These are phyloP conservation scores for Pseudoperonospora humuli DNA, from an alignment of 352 stramenopile species.

Conservation along the genomic window DNA sequence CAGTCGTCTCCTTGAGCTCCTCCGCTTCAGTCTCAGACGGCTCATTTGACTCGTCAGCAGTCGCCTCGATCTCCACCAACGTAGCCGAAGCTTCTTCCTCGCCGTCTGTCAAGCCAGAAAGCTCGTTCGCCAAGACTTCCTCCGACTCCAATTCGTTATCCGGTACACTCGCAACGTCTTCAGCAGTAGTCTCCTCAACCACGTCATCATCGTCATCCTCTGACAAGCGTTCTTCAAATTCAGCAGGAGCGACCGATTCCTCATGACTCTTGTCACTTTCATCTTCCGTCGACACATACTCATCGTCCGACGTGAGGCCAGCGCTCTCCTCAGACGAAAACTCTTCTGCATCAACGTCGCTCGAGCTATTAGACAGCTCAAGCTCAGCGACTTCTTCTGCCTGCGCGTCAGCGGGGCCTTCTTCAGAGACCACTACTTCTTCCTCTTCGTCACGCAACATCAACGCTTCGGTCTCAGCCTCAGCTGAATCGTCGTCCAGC, in stretches of 20 bases:
- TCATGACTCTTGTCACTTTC: background rate
- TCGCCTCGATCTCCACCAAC: background rate
- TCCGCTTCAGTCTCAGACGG: background rate
- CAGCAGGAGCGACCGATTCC: background rate
- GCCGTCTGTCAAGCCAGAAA: background rate
- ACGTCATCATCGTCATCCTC: background rate
- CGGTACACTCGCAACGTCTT: background rate
- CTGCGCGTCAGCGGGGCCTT: background rate
- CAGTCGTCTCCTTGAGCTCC: background rate
- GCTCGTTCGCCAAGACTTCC: background rate
- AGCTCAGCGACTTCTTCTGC: background rate
- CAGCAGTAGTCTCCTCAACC: conserved; percentile 6
- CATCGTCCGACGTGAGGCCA: background rate
- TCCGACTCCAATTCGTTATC: background rate
- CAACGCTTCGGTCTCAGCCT: background rate
- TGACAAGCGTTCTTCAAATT: background rate
- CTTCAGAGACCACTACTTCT: background rate
- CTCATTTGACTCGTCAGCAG: background rate
- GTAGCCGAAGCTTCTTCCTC: background rate
- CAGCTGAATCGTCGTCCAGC: background rate
- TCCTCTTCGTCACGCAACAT: background rate
- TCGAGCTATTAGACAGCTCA: background rate
- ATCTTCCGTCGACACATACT: background rate
- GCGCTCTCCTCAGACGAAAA: background rate
- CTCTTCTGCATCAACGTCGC: background rate